A percentile compares a stretch with the other conserved stretches of the same genome.
phyloP scores from a whole-genome alignment of 768 basidiomycete species.

The Kwoniella botswanensis region DNA sequence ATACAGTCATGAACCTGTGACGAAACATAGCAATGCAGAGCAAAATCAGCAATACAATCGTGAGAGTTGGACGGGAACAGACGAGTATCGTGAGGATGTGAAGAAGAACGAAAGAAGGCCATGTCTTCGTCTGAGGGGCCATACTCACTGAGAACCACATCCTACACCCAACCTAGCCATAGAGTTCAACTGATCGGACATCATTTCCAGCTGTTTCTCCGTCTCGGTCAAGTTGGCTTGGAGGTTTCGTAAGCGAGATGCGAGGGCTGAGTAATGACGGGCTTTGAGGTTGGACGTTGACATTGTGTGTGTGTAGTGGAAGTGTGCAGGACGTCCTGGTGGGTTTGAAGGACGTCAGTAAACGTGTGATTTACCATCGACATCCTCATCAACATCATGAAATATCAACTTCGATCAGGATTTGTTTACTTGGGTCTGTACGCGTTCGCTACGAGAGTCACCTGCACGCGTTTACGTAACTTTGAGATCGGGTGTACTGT shows the following conservation, averaged over 20 bases:
- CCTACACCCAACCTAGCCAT: conserved; percentile 79
- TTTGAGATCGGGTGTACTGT: neutral
- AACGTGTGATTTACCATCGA: neutral
- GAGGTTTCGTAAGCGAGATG: conserved; percentile 71
- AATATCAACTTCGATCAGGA: too few relatives aligned
- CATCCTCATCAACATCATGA: too few relatives aligned
- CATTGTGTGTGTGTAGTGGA: neutral
- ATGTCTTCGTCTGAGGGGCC: too few relatives aligned
- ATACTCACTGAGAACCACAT: conserved; percentile 77
- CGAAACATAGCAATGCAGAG: neutral
- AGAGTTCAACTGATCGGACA: conserved; percentile 75
- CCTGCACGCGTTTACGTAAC: neutral
- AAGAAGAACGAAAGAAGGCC: too few relatives aligned
- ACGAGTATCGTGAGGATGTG: too few relatives aligned
- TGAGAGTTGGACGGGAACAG: neutral
- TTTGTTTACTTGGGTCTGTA: too few relatives aligned
- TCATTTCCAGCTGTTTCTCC: conserved; percentile 74
- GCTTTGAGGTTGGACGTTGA: conserved; percentile 64
- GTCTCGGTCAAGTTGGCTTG: conserved; percentile 72
- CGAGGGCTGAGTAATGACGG: conserved; percentile 76
- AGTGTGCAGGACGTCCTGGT: too few relatives aligned
- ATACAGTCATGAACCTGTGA: conserved; percentile 57
- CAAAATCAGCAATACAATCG: neutral
- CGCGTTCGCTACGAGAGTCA: neutral
- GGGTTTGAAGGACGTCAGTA: neutral